Evolutionary conservation across 805 yeast species (phyloP).

Genomic region (Nakazawaea peltata): DNA sequence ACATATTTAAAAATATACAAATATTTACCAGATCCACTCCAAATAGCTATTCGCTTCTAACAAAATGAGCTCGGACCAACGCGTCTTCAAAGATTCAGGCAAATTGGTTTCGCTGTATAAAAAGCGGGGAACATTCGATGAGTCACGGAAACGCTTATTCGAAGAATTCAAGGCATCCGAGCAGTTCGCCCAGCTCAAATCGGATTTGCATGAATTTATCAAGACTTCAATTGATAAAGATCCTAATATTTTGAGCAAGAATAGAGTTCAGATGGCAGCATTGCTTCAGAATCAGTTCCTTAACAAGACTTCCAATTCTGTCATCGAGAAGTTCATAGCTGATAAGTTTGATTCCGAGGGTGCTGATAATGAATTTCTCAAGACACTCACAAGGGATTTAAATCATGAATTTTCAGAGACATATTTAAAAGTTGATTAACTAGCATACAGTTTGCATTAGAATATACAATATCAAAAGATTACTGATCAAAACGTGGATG

Average conservation of each 20-base stretch:
- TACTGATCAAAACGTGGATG: slow-evolving; percentile 50
- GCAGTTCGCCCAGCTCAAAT: slow-evolving; percentile 30
- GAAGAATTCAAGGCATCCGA: slow-evolving; percentile 33
- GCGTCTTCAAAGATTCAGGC: slow-evolving; percentile 23
- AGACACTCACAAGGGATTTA: slow-evolving; percentile 6
- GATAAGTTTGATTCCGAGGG: slow-evolving; percentile 1
- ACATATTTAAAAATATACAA: too few relatives aligned
- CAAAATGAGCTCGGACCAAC: too few relatives aligned
- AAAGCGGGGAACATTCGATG: slow-evolving; percentile 34
- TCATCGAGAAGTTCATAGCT: slow-evolving; percentile 8
- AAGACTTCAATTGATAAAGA: slow-evolving; percentile 32
- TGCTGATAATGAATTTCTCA: slow-evolving; percentile 3
- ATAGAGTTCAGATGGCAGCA: slow-evolving; percentile 36
- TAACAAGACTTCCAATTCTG: slow-evolving; percentile 6
- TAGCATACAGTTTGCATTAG: neutral
- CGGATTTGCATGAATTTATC: slow-evolving; percentile 31
- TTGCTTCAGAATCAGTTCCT: slow-evolving; percentile 37
- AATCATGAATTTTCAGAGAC: slow-evolving; percentile 3
- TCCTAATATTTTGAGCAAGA: slow-evolving; percentile 31
- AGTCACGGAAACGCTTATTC: slow-evolving; percentile 26
- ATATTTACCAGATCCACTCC: too few relatives aligned
- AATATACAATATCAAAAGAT: too few relatives aligned
- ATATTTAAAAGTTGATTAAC: too few relatives aligned
- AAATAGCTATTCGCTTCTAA: too few relatives aligned
- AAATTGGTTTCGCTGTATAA: slow-evolving; percentile 30